phyloP scores from a whole-genome alignment of 2,329 filamentous ascomycete genomes.

The Xylariaceae sp. region DNA sequence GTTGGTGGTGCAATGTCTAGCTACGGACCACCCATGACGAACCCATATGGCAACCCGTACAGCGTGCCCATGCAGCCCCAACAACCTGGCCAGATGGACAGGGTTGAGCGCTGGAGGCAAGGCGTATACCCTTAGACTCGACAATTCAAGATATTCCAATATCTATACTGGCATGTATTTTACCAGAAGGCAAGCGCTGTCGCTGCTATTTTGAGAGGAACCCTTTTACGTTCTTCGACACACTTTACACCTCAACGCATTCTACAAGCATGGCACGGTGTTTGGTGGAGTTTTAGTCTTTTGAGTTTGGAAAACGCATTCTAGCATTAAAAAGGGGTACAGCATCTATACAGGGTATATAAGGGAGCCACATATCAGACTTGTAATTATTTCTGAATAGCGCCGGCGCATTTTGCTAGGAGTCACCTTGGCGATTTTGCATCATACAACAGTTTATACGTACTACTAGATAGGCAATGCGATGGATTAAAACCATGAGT shows the following conservation, averaged over 20 bases:
- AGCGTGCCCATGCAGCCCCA: conserved; percentile 33
- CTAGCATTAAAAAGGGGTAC: conserved; percentile 12
- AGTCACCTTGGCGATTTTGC: conserved; percentile 6
- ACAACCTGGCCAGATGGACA: conserved; percentile 39
- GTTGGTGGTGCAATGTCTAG: conserved; percentile 28
- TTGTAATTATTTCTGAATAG: conserved; percentile 25
- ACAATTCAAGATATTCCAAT: neutral
- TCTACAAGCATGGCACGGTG: conserved; percentile 25
- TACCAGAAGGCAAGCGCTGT: neutral
- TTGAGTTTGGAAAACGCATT: neutral
- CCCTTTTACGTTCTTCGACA: conserved; percentile 1
- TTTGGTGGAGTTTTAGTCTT: conserved; percentile 10
- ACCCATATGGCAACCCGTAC: conserved; percentile 32
- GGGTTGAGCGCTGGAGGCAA: conserved; percentile 44
- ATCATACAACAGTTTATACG: conserved; percentile 14
- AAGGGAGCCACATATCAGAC: conserved; percentile 12
- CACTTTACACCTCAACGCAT: conserved; percentile 10
- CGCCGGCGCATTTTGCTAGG: neutral
- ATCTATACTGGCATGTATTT: neutral
- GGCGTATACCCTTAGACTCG: conserved; percentile 36
- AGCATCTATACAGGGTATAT: conserved; percentile 12
- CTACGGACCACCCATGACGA: conserved; percentile 29
- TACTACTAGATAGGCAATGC: conserved; percentile 15
- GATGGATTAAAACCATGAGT: neutral
- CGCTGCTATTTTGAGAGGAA: neutral